Evolutionary conservation across 1,284 basidiomycete species (phyloP), one percentile per base, ranked within the genome.

Genomic region (Tremellales sp.): DNA sequence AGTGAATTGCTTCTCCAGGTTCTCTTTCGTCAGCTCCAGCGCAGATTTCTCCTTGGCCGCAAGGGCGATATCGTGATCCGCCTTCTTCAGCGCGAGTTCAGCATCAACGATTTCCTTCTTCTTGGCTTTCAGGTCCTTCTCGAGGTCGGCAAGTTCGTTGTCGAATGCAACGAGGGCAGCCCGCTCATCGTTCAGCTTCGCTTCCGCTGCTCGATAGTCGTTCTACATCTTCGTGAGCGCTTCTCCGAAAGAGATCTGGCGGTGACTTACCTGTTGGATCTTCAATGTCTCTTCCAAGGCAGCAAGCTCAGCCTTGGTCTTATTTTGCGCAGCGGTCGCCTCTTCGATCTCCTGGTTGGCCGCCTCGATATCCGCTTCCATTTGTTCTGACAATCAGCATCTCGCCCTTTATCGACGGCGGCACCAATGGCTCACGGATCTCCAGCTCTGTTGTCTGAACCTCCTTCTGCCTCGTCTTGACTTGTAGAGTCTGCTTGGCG

Each of bases 391-490:
- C n/a, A 46, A 15, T 58, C 46, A 58, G 55, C 46, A 15, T 41
- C n/a, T 19, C 4, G 15, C 26, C 21, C 11, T 46, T 12, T 39
- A 8, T 46, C 2, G 21, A 42, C 11, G 21, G 24, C 22, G 31
- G 39, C 2, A 52, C 17, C 21, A 39, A 26, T 45, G 4, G 67
- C 82, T 42, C 57, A 91, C 90, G 86, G 23, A 90, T 77, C 69
- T 97, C 93, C 13, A 97, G 81, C 43, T 81, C 81, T 1, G 86
- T 85, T 0, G 90, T 90, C 64, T 97, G 89, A 23, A 88, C 80
- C 53, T 92, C 89, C 74, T 87, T 93, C 65, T 96, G 90, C 54
- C 85, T 81, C 17, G 82, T 82, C 77, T 97, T 97, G 58, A 97
- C 83, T 23, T 79, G 77, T 1, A 85, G 82, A 1, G 84, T 80